Evolutionary conservation across 2,329 filamentous ascomycete genomes (phyloP).

Genomic region (Aureobasidium sp.): DNA sequence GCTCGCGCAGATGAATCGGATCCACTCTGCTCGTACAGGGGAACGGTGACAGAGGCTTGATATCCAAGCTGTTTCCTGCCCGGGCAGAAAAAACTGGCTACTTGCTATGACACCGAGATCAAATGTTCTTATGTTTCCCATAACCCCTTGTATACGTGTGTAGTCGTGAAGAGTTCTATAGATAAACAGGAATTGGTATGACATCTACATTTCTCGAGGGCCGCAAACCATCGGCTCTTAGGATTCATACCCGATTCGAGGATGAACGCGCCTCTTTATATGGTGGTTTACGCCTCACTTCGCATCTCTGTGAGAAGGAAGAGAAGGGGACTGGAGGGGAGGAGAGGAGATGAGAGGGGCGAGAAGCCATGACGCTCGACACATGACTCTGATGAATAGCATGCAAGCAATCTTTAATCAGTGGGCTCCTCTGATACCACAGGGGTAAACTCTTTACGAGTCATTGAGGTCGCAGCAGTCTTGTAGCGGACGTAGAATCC

Average conservation of each 20-base stretch:
- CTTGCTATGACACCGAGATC: background rate
- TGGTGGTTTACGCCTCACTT: background rate
- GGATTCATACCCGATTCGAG: background rate
- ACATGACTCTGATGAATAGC: background rate
- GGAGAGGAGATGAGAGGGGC: no score
- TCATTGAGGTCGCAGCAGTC: conserved; percentile 19
- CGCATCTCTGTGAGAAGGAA: background rate
- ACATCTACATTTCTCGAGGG: background rate
- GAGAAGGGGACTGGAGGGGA: no score
- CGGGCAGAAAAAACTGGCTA: conserved; percentile 6
- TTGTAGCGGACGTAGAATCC: conserved; percentile 24
- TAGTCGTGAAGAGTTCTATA: background rate
- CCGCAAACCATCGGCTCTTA: background rate
- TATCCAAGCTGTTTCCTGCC: conserved; percentile 6
- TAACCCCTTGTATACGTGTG: background rate
- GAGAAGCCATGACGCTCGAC: background rate
- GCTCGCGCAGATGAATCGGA: background rate
- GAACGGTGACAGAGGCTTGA: conserved; percentile 1
- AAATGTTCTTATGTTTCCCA: background rate
- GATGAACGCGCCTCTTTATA: background rate
- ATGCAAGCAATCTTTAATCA: background rate
- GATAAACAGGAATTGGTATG: background rate
- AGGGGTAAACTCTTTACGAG: background rate
- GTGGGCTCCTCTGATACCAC: background rate
- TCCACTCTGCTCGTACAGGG: background rate